Conservation (phyloP, 2,329 filamentous ascomycete species). For the Aspergillus sp. region DNA sequence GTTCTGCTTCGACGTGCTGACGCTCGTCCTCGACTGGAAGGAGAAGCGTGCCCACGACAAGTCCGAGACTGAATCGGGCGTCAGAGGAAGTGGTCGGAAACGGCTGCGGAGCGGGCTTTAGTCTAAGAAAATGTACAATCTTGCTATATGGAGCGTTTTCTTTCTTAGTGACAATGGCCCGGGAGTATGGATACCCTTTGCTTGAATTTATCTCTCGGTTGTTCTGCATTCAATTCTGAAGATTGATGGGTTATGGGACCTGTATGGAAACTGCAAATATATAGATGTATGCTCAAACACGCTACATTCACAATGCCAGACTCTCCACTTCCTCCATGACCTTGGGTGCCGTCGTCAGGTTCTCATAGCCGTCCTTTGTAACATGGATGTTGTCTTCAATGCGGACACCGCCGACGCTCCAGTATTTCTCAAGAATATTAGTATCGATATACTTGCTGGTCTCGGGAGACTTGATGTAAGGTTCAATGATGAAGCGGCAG, state of each 20-base stretch:
- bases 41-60: conserved; percentile 41
- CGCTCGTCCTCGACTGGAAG: conserved; percentile 47
- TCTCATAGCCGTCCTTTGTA: conserved; percentile 75
- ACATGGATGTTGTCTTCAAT: conserved; percentile 91
- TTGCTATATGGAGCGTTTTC: not conserved
- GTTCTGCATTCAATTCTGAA: too few relatives aligned
- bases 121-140: not conserved
- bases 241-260: too few relatives aligned
- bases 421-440: conserved; percentile 72
- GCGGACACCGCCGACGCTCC: conserved; percentile 85
- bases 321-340: conserved; percentile 64
- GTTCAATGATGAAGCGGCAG: conserved; percentile 81
- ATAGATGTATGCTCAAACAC: not conserved
- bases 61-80: conserved; percentile 33
- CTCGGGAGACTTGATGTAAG: conserved; percentile 70
- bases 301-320: conserved; percentile 24
- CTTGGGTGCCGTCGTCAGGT: conserved; percentile 78
- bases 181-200: not conserved
- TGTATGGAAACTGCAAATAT: too few relatives aligned
- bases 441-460: conserved; percentile 76
- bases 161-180: not conserved
- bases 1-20: conserved; percentile 90
- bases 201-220: too few relatives aligned
- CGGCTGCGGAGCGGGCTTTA: conserved; percentile 32
- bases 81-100: conserved; percentile 41